Evolutionary conservation across 2,329 filamentous ascomycete genomes (phyloP).

Genomic region (Exophiala phaeomuriformis): DNA sequence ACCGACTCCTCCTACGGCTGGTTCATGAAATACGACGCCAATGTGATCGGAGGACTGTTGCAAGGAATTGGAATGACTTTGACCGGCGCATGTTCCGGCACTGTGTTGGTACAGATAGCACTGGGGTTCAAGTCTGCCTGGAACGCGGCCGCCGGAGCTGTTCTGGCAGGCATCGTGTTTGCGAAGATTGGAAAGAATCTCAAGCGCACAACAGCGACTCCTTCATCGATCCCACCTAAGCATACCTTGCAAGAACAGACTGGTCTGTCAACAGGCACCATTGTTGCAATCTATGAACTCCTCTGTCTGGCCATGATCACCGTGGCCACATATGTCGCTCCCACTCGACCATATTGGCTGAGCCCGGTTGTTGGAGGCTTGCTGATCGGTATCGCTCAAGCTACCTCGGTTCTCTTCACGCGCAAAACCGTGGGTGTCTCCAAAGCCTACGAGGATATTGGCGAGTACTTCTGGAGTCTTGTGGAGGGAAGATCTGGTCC

Average conservation of each 20-base stretch:
- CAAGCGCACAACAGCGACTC: constrained; percentile 4
- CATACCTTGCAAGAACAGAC: constrained; percentile 20
- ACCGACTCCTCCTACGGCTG: constrained; percentile 48
- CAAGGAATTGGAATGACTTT: constrained; percentile 61
- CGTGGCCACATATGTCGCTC: constrained; percentile 20
- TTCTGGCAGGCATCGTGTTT: constrained; percentile 47
- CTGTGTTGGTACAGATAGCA: constrained; percentile 55
- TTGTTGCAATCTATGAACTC: constrained; percentile 40
- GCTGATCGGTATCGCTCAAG: constrained; percentile 52
- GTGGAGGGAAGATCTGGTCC: constrained; percentile 26
- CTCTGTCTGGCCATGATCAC: constrained; percentile 38
- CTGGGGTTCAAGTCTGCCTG: constrained; percentile 47
- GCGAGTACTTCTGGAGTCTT: constrained; percentile 47
- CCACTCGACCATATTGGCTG: constrained; percentile 30
- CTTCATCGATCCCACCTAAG: constrained; percentile 2
- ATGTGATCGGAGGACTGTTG: constrained; percentile 55
- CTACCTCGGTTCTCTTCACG: constrained; percentile 49
- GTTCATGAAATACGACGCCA: constrained; percentile 54
- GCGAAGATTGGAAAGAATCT: constrained; percentile 10
- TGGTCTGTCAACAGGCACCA: constrained; percentile 16
- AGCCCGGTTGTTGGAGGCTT: constrained; percentile 51
- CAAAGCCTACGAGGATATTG: constrained; percentile 54
- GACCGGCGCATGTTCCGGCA: constrained; percentile 59
- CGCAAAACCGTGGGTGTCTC: constrained; percentile 55
- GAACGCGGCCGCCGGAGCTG: constrained; percentile 48